Conservation (phyloP, 225 moss, liverwort and hornwort species). For the Neckera pumila region DNA sequence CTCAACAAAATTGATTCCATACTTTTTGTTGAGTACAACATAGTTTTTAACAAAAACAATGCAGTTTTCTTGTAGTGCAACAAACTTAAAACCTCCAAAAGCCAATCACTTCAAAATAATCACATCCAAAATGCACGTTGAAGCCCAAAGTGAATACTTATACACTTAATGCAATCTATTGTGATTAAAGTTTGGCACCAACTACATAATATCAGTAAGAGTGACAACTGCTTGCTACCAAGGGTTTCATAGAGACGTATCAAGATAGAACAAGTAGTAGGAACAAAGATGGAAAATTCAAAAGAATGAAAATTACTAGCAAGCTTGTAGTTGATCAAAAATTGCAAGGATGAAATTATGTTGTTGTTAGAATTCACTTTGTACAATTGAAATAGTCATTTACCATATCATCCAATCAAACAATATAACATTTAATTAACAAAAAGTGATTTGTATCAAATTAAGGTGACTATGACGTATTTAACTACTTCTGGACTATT, state of each 20-base stretch:
- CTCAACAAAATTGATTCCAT: too few relatives aligned
- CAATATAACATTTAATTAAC: background rate
- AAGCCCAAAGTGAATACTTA: too few relatives aligned
- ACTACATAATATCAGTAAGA: background rate
- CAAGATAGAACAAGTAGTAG: background rate
- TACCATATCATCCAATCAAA: background rate
- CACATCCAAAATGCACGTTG: too few relatives aligned
- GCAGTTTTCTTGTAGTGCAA: too few relatives aligned
- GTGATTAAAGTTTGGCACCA: background rate
- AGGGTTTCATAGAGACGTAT: fast-evolving
- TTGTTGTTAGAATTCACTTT: background rate
- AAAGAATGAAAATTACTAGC: background rate
- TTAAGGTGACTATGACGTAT: too few relatives aligned
- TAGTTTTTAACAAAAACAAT: too few relatives aligned
- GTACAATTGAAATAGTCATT: background rate
- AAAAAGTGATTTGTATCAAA: background rate
- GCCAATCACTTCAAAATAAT: too few relatives aligned
- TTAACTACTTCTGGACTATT: too few relatives aligned
- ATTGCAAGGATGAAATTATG: background rate
- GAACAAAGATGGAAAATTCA: background rate
- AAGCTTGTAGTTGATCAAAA: background rate
- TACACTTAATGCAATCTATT: background rate
- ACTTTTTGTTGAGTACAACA: too few relatives aligned
- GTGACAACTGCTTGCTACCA: background rate
- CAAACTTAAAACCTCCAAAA: too few relatives aligned